phyloP scores from a whole-genome alignment of 2,329 filamentous ascomycete genomes.

The Beauveria caledonica region DNA sequence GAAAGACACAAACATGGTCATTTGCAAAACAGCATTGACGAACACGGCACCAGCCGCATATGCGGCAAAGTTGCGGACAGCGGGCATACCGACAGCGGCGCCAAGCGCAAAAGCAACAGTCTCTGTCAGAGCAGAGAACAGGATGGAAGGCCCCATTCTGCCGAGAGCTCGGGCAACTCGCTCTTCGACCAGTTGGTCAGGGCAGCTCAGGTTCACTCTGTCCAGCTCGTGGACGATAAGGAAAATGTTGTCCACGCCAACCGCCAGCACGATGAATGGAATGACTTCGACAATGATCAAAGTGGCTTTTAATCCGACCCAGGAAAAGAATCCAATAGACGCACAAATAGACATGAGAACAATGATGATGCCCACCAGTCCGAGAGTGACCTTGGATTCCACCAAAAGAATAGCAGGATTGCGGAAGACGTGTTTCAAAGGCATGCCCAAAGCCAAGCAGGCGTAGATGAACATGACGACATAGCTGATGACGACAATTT shows the following conservation, averaged over 20 bases:
- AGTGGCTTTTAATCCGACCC: slow-evolving; percentile 84
- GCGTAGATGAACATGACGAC: slow-evolving; percentile 98
- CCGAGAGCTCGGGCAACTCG: slow-evolving; percentile 83
- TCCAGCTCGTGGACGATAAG: slow-evolving; percentile 98
- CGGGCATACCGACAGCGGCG: slow-evolving; percentile 93
- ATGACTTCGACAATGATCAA: slow-evolving; percentile 98
- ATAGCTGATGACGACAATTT: slow-evolving; percentile 94
- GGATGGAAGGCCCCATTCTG: slow-evolving; percentile 91
- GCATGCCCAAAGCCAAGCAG: slow-evolving; percentile 84
- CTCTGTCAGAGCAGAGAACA: slow-evolving; percentile 90
- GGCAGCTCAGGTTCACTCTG: slow-evolving; percentile 83
- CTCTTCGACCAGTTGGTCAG: slow-evolving; percentile 79
- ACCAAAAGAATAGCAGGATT: slow-evolving; percentile 82
- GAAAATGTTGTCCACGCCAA: slow-evolving; percentile 98
- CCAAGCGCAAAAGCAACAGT: slow-evolving; percentile 90
- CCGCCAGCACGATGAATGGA: slow-evolving; percentile 89
- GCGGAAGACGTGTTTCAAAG: slow-evolving; percentile 64
- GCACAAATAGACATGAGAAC: slow-evolving; percentile 96
- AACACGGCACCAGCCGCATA: slow-evolving; percentile 95
- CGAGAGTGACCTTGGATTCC: slow-evolving; percentile 92
- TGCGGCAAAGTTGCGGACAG: slow-evolving; percentile 92
- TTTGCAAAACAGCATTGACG: slow-evolving; percentile 92
- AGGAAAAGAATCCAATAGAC: slow-evolving; percentile 91
- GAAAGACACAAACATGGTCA: slow-evolving; percentile 94
- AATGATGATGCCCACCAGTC: slow-evolving; percentile 89